Conservation (phyloP, 2,329 filamentous ascomycete genomes). For the Fusarium newnesense region DNA sequence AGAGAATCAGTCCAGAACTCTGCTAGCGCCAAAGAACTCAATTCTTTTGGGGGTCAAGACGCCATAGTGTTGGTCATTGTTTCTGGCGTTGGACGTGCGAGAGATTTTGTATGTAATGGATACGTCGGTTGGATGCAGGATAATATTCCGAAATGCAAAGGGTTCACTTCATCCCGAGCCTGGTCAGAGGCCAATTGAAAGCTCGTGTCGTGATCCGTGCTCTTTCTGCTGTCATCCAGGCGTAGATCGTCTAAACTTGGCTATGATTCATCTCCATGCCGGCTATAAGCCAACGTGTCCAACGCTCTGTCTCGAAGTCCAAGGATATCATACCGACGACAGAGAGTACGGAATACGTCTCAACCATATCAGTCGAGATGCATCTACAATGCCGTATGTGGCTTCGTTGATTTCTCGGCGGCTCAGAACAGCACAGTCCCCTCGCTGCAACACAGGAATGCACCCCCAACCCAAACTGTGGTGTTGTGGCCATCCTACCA, state of each 20-base stretch:
- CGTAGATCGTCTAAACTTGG: not conserved
- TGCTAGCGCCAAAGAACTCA: conserved; percentile 34
- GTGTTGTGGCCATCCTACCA: conserved; percentile 26
- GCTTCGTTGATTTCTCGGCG: conserved; percentile 16
- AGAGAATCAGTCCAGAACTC: conserved; percentile 22
- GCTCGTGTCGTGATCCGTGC: not conserved
- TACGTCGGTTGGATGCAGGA: not conserved
- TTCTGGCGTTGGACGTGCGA: conserved; percentile 18
- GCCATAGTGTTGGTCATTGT: conserved; percentile 10
- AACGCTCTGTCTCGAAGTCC: conserved; percentile 7
- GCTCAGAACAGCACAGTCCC: not conserved
- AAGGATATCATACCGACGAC: conserved; percentile 5
- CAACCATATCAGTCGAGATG: conserved; percentile 27
- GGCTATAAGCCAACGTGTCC: conserved; percentile 11
- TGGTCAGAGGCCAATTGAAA: conserved; percentile 19
- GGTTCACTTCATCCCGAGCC: not conserved
- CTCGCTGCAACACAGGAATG: conserved; percentile 32
- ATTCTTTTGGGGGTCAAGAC: conserved; percentile 26
- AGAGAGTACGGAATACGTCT: not conserved
- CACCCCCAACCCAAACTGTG: conserved; percentile 13
- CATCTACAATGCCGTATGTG: conserved; percentile 13
- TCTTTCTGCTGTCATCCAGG: conserved; percentile 1
- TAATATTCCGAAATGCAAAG: not conserved
- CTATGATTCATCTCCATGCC: conserved; percentile 20
- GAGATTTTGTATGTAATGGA: not conserved